These are phyloP conservation scores for Phialophora macrospora DNA, from an alignment of 2,329 filamentous ascomycete genomes.

Conservation along the genomic window DNA sequence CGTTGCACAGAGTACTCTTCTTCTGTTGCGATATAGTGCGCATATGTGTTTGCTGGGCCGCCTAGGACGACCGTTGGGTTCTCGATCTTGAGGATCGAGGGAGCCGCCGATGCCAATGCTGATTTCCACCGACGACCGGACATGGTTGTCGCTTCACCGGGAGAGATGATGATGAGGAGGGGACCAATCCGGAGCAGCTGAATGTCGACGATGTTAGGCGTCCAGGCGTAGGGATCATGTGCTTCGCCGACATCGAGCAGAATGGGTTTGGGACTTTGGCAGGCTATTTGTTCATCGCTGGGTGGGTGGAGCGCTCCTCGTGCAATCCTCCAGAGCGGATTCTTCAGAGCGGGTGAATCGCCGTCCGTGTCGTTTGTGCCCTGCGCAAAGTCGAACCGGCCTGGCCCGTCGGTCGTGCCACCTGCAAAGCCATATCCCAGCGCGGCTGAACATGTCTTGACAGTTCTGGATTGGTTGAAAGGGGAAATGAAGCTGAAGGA, in stretches of 20 bases:
- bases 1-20: slow-evolving; percentile 85
- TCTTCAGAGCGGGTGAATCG: slow-evolving; percentile 68
- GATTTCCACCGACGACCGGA: slow-evolving; percentile 83
- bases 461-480: slow-evolving; percentile 64
- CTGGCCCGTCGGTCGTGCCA: slow-evolving; percentile 89
- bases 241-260: slow-evolving; percentile 86
- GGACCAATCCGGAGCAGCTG: slow-evolving; percentile 85
- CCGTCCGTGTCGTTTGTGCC: slow-evolving; percentile 59
- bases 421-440: slow-evolving; percentile 92
- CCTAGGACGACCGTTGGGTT: slow-evolving; percentile 79
- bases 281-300: slow-evolving; percentile 69
- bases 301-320: slow-evolving; percentile 74
- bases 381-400: slow-evolving; percentile 91
- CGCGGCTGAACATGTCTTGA: slow-evolving; percentile 80
- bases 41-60: slow-evolving; percentile 88
- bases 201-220: slow-evolving; percentile 87
- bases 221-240: slow-evolving; percentile 79
- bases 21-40: slow-evolving; percentile 77
- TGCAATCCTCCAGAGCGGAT: slow-evolving; percentile 80
- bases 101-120: slow-evolving; percentile 64
- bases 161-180: slow-evolving; percentile 79
- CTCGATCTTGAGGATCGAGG: slow-evolving; percentile 55
- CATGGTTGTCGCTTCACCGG: slow-evolving; percentile 93
- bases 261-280: slow-evolving; percentile 82
- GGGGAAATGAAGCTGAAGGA: slow-evolving; percentile 73